Evolutionary conservation across 2,329 filamentous ascomycete species (phyloP).

Genomic region (Aspergillus ochraceus): DNA sequence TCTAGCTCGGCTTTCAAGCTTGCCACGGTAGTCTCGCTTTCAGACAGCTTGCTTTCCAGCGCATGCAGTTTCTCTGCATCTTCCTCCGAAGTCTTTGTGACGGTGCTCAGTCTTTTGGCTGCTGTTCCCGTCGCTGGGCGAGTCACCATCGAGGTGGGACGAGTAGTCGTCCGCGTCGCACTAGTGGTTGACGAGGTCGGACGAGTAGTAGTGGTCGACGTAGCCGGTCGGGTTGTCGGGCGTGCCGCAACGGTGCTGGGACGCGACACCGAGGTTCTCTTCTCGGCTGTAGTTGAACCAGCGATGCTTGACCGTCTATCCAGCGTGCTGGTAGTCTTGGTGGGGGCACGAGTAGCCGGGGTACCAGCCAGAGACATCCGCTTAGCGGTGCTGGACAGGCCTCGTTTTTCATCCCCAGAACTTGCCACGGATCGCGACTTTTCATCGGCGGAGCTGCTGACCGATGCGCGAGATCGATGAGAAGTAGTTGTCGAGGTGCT

Average conservation of each 20-base stretch:
- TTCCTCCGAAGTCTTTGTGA: conserved; percentile 28
- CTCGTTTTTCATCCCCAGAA: conserved; percentile 46
- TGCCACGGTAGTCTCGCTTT: conserved; percentile 37
- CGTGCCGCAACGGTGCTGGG: conserved; percentile 26
- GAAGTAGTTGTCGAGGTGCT: conserved; percentile 37
- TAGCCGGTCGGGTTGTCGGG: conserved; percentile 22
- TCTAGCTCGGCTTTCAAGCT: conserved; percentile 36
- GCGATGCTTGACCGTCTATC: conserved; percentile 42
- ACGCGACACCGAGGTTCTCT: conserved; percentile 24
- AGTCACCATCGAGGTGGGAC: conserved; percentile 20
- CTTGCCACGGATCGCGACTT: conserved; percentile 42
- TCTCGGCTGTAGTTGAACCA: conserved; percentile 34
- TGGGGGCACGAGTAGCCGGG: conserved; percentile 34
- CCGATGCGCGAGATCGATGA: conserved; percentile 43
- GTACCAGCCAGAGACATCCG: conserved; percentile 46
- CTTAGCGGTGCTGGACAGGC: conserved; percentile 45
- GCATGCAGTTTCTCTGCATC: conserved; percentile 35
- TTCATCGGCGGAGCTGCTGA: conserved; percentile 47
- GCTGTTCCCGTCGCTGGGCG: conserved; percentile 19
- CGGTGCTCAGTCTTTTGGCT: conserved; percentile 40
- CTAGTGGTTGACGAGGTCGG: conserved; percentile 24
- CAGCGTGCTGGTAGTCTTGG: conserved; percentile 32
- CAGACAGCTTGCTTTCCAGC: conserved; percentile 36
- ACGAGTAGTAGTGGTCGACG: conserved; percentile 23
- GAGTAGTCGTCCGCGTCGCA: conserved; percentile 19